These are phyloP conservation scores for Plantago major DNA, from an alignment of 257 asterid genomes.

Conservation along the genomic window DNA sequence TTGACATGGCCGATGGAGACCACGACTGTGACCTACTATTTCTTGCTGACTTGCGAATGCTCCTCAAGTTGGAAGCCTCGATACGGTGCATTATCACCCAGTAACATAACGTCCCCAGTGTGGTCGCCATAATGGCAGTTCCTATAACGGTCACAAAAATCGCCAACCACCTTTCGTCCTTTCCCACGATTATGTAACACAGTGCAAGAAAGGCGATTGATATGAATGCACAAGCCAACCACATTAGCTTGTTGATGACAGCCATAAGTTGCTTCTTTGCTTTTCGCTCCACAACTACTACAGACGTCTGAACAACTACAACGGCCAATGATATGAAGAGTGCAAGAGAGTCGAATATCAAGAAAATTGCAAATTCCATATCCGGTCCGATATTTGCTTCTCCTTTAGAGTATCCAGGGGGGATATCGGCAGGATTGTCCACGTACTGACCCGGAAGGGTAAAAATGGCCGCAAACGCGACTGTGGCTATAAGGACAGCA, in stretches of 20 bases:
- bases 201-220: slow-evolving; percentile 57
- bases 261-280: slow-evolving; percentile 68
- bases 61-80: slow-evolving; percentile 69
- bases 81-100: slow-evolving; percentile 63
- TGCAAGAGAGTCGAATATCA: slow-evolving; percentile 64
- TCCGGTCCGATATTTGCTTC: slow-evolving; percentile 60
- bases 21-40: slow-evolving; percentile 48
- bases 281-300: slow-evolving; percentile 58
- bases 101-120: slow-evolving; percentile 63
- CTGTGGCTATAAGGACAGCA: slow-evolving; percentile 76
- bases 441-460: slow-evolving; percentile 63
- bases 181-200: slow-evolving; percentile 58
- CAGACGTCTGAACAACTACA: slow-evolving; percentile 76
- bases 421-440: slow-evolving; percentile 27
- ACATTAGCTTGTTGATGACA: slow-evolving; percentile 76
- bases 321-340: slow-evolving; percentile 77
- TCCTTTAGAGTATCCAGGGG: slow-evolving; percentile 37
- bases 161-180: slow-evolving; percentile 53
- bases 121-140: slow-evolving; percentile 53
- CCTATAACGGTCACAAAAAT: slow-evolving; percentile 58
- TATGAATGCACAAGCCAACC: slow-evolving; percentile 67
- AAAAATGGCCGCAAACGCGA: slow-evolving; percentile 73
- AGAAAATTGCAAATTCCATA: slow-evolving; percentile 43
- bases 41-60: slow-evolving; percentile 40
- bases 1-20: slow-evolving; percentile 45